Percentiles rank a stretch among this genome's conserved stretches.
Conservation (phyloP, 768 basidiomycete species). For the Lentinula boryana region DNA sequence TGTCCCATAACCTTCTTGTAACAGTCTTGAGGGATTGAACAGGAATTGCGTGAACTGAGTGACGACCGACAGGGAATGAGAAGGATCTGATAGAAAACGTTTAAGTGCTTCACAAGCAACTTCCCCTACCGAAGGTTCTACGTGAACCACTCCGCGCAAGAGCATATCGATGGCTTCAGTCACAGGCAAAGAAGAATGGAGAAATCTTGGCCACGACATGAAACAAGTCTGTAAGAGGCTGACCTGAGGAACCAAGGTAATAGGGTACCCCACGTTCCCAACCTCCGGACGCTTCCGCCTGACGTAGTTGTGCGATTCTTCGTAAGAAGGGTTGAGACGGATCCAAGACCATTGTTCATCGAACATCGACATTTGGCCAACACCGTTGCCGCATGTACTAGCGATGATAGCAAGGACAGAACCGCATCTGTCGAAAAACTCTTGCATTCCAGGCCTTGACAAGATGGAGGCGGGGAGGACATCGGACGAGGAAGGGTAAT, state of each 20-base stretch:
- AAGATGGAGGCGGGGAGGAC: constrained; percentile 49
- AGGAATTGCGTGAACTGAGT: constrained; percentile 64
- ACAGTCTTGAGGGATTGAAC: constrained; percentile 61
- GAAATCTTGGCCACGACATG: constrained; percentile 79
- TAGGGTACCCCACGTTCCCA: constrained; percentile 60
- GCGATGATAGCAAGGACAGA: constrained; percentile 53
- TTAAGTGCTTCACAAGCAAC: constrained; percentile 62
- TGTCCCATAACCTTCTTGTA: constrained; percentile 56
- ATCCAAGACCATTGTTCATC: constrained; percentile 78
- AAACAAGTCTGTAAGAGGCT: constrained; percentile 71
- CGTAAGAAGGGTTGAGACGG: constrained; percentile 52
- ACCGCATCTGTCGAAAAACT: constrained; percentile 64
- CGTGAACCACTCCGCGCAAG: constrained; percentile 75
- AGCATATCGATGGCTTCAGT: constrained; percentile 72
- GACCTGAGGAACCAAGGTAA: constrained; percentile 53
- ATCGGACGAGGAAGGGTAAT: constrained; percentile 68
- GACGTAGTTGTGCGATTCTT: constrained; percentile 64
- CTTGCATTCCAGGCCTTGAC: constrained; percentile 61
- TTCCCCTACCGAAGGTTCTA: constrained; percentile 71
- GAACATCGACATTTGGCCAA: constrained; percentile 75
- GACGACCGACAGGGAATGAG: constrained; percentile 51
- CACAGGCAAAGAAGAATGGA: constrained; percentile 50
- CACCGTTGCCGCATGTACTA: constrained; percentile 49
- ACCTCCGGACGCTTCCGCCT: constrained; percentile 65
- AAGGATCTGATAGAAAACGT: constrained; percentile 61